phyloP scores from a whole-genome alignment of 2,329 filamentous ascomycete genomes.

The Penicillium digitatum region DNA sequence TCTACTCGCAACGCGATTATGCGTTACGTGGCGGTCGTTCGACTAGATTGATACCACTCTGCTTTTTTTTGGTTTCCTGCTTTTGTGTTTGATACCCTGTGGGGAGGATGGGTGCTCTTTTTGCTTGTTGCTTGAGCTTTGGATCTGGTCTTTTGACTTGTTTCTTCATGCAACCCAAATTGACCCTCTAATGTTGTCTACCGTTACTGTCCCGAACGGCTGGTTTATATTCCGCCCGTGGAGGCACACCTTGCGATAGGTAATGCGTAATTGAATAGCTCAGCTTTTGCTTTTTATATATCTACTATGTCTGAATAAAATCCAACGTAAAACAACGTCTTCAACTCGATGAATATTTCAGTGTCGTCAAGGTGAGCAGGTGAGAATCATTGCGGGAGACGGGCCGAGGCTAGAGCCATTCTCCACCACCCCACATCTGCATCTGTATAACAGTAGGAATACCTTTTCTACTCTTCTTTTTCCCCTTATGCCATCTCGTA shows the following conservation, averaged over 20 bases:
- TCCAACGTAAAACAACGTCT: neutral
- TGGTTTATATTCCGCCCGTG: conserved; percentile 15
- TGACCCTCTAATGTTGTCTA: conserved; percentile 26
- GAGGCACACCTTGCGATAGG: conserved; percentile 32
- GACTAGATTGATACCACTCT: conserved; percentile 31
- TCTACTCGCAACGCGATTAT: conserved; percentile 32
- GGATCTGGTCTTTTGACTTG: conserved; percentile 14
- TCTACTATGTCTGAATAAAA: neutral
- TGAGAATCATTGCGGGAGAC: neutral
- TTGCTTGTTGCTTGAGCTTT: conserved; percentile 20
- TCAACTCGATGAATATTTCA: too few relatives aligned
- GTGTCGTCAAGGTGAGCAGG: neutral
- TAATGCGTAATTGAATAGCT: conserved; percentile 39
- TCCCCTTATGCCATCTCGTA: neutral
- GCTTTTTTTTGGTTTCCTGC: conserved; percentile 25
- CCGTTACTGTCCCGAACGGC: conserved; percentile 19
- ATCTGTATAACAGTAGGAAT: neutral
- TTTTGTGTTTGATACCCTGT: conserved; percentile 36
- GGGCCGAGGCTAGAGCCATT: too few relatives aligned
- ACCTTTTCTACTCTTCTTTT: neutral
- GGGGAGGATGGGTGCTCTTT: conserved; percentile 28
- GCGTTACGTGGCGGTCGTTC: conserved; percentile 27
- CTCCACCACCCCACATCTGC: too few relatives aligned
- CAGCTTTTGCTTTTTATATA: conserved; percentile 20
- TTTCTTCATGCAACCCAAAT: conserved; percentile 19